phyloP scores from a whole-genome alignment of 2,329 filamentous ascomycete genomes.

The Colletotrichum camelliae region DNA sequence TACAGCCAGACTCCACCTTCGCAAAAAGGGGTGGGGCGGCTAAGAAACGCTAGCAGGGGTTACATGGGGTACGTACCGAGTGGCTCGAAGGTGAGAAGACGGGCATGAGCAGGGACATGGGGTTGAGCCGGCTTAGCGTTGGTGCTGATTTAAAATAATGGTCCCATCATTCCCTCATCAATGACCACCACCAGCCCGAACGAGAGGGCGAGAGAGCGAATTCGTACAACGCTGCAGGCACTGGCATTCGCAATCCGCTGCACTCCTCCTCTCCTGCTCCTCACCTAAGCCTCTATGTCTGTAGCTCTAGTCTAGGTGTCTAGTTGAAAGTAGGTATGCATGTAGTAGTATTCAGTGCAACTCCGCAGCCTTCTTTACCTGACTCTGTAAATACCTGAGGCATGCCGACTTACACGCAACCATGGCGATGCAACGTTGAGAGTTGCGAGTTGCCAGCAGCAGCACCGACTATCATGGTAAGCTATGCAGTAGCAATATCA shows the following conservation, averaged over 20 bases:
- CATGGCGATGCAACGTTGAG: background rate
- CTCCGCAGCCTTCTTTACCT: background rate
- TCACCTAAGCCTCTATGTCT: background rate
- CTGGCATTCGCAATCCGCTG: background rate
- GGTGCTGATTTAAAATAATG: conserved; percentile 17
- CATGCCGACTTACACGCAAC: background rate
- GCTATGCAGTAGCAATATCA: background rate
- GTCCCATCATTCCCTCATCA: conserved; percentile 20
- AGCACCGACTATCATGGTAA: background rate
- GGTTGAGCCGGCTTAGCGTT: background rate
- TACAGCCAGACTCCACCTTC: background rate
- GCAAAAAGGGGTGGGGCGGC: background rate
- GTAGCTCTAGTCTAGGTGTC: background rate
- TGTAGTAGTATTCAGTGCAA: background rate
- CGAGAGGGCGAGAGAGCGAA: background rate
- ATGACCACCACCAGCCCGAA: background rate
- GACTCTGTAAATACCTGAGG: background rate
- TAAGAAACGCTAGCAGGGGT: conserved; percentile 3
- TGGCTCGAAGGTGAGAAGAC: background rate
- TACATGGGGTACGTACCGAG: background rate
- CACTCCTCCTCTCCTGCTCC: background rate
- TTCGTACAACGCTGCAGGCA: background rate
- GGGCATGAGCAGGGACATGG: background rate
- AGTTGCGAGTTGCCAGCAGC: conserved; percentile 1
- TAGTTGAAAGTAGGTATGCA: background rate